A percentile compares a stretch with the other conserved stretches of the same genome.
These are phyloP conservation scores for Entrophospora sp. DNA, from an alignment of 192 early-diverging fungal genomes.

Conservation along the genomic window DNA sequence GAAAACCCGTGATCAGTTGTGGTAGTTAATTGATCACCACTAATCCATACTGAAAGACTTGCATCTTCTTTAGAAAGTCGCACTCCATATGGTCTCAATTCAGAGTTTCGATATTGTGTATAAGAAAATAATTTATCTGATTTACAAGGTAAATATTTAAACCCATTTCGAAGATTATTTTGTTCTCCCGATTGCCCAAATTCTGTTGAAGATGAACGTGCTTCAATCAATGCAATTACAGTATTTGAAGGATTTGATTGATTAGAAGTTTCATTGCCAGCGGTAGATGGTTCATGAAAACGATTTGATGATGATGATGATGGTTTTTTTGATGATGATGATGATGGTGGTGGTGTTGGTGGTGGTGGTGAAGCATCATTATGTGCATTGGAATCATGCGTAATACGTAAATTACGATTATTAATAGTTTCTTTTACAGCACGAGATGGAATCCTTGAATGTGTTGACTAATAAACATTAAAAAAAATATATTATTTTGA, in stretches of 20 bases:
- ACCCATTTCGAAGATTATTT: conserved; percentile 50
- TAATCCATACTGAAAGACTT: conserved; percentile 48
- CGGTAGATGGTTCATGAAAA: conserved; percentile 10
- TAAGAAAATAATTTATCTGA: conserved; percentile 36
- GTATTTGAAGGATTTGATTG: conserved; percentile 28
- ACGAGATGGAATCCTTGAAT: not conserved
- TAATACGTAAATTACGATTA: not conserved
- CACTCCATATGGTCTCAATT: conserved; percentile 34
- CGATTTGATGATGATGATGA: conserved; percentile 6
- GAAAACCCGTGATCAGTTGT: conserved; percentile 60
- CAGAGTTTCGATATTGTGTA: conserved; percentile 41
- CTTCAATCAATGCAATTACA: conserved; percentile 21
- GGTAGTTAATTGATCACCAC: conserved; percentile 43
- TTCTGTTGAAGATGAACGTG: conserved; percentile 26
- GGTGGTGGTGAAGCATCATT: not conserved
- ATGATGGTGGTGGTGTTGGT: not conserved
- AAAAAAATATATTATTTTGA: too few relatives aligned
- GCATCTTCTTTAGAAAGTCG: conserved; percentile 47
- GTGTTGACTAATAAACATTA: not conserved
- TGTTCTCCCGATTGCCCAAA: conserved; percentile 36
- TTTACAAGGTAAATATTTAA: conserved; percentile 52
- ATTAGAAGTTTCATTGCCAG: conserved; percentile 23
- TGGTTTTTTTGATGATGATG: conserved; percentile 1
- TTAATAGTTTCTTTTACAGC: not conserved
- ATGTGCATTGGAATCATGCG: not conserved